phyloP scores from a whole-genome alignment of 2,329 filamentous ascomycete species.

The Cladophialophora yegresii region DNA sequence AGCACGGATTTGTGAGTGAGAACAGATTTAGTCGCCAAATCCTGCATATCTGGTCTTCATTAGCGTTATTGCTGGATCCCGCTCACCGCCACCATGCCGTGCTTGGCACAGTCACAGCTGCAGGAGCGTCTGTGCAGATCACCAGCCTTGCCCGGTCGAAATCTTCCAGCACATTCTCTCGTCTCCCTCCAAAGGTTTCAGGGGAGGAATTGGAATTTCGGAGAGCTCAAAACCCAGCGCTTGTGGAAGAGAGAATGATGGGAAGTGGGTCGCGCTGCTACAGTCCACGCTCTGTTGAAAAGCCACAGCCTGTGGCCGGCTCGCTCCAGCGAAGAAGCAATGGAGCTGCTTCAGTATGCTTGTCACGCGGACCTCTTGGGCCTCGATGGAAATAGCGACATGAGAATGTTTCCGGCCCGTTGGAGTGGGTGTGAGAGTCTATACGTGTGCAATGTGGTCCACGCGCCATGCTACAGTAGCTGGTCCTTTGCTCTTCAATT shows the following conservation, averaged over 20 bases:
- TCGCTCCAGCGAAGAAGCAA: background rate
- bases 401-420: background rate
- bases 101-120: background rate
- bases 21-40: background rate
- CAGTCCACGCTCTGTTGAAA: background rate
- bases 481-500: background rate
- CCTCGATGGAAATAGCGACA: background rate
- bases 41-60: background rate
- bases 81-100: background rate
- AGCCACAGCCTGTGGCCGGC: background rate
- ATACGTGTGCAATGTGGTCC: background rate
- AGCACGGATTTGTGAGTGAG: background rate
- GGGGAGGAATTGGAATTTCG: background rate
- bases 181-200: background rate
- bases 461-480: background rate
- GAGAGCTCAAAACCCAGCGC: background rate
- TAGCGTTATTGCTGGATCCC: background rate
- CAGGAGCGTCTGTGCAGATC: background rate
- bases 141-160: background rate
- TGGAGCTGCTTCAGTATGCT: background rate
- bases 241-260: background rate
- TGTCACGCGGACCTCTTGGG: background rate
- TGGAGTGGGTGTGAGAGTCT: background rate
- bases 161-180: background rate
- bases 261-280: background rate